phyloP scores from a whole-genome alignment of 768 basidiomycete genomes.

The Tephrocybe sp. region DNA sequence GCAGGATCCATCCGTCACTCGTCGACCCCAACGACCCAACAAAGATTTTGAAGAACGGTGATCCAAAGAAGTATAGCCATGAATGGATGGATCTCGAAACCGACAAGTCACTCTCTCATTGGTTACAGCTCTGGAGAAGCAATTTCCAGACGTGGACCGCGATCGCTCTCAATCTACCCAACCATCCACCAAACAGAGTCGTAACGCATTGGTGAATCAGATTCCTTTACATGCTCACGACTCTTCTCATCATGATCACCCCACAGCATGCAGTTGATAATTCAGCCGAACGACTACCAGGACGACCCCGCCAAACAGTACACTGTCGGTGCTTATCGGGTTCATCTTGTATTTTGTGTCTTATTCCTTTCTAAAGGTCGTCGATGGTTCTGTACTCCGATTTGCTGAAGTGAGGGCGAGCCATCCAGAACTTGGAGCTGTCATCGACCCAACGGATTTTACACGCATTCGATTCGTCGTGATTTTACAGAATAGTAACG shows the following conservation, averaged over 20 bases:
- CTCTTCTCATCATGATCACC: neutral
- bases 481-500: neutral
- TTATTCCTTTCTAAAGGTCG: neutral
- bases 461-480: constrained; percentile 10
- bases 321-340: neutral
- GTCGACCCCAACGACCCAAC: constrained; percentile 4
- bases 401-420: constrained; percentile 1
- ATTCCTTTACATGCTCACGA: neutral
- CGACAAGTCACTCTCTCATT: constrained; percentile 7
- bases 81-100: constrained; percentile 14
- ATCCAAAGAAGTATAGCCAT: constrained; percentile 8
- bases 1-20: constrained; percentile 9
- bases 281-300: constrained; percentile 4
- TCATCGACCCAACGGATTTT: constrained; percentile 14
- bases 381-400: constrained; percentile 1
- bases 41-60: constrained; percentile 1
- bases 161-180: constrained; percentile 13
- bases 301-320: constrained; percentile 9
- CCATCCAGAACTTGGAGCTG: constrained; percentile 3
- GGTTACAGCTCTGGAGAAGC: constrained; percentile 12
- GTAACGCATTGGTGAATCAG: constrained; percentile 13
- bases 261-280: constrained; percentile 7
- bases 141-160: constrained; percentile 9
- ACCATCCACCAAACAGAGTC: constrained; percentile 14
- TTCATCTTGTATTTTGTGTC: neutral